Conservation (phyloP, 257 asterid genomes). For the Prunella vulgaris region DNA sequence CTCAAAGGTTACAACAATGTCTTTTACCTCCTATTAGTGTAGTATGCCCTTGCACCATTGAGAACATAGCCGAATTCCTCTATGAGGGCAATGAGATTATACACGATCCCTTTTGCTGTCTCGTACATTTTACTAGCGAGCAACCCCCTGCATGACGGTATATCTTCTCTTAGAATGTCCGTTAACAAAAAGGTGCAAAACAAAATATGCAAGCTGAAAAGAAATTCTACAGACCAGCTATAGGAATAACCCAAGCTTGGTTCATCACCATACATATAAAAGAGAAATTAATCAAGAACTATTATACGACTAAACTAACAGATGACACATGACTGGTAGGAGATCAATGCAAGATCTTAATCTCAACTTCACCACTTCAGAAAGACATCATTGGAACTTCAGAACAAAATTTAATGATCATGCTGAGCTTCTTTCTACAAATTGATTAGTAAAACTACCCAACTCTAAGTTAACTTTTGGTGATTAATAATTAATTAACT, state of each 20-base stretch:
- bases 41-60: constrained; percentile 89
- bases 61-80: constrained; percentile 72
- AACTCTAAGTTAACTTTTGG: background rate
- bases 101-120: constrained; percentile 87
- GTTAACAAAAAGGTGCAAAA: background rate
- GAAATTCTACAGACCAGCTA: background rate
- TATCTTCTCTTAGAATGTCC: background rate
- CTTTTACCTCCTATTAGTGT: constrained; percentile 78
- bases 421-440: background rate
- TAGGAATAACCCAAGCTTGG: background rate
- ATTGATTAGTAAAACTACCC: background rate
- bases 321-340: background rate
- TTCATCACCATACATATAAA: background rate
- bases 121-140: constrained; percentile 80
- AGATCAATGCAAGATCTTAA: background rate
- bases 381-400: background rate
- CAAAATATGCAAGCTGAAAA: background rate
- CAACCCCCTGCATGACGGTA: constrained; percentile 64
- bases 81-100: constrained; percentile 64
- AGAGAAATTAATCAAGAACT: background rate
- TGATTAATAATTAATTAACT: background rate
- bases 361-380: background rate
- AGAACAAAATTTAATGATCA: background rate
- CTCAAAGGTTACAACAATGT: background rate
- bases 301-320: background rate